These are phyloP conservation scores for Jaenimonas drosophilae DNA, from an alignment of 208 protist species.

Conservation along the genomic window DNA sequence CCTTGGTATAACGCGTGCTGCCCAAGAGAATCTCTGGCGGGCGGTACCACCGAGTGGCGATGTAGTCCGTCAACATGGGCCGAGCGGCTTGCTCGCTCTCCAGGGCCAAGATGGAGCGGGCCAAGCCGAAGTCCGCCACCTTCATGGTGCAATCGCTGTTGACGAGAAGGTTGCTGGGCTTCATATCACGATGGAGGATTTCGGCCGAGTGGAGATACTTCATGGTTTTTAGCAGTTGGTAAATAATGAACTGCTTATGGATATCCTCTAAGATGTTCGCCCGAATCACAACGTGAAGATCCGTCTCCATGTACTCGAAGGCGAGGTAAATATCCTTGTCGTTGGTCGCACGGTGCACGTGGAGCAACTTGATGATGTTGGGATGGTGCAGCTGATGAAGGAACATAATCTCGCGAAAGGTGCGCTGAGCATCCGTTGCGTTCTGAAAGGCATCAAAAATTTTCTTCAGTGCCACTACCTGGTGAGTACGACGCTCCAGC, in stretches of 20 bases:
- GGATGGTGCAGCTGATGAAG: slow-evolving; percentile 94
- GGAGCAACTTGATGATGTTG: slow-evolving; percentile 95
- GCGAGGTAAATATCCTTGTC: slow-evolving; percentile 97
- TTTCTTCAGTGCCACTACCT: slow-evolving; percentile 95
- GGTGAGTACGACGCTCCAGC: slow-evolving; percentile 80
- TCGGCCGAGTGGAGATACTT: slow-evolving; percentile 93
- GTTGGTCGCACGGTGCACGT: slow-evolving; percentile 96
- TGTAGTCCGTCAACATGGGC: slow-evolving; percentile 92
- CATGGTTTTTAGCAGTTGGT: slow-evolving; percentile 95
- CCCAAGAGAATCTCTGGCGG: slow-evolving; percentile 97
- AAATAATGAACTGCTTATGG: slow-evolving; percentile 97
- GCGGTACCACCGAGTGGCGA: slow-evolving; percentile 97
- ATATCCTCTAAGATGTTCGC: slow-evolving; percentile 96
- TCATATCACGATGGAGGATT: slow-evolving; percentile 92
- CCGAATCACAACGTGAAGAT: slow-evolving; percentile 93
- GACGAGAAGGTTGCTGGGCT: slow-evolving; percentile 88
- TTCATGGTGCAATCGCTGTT: slow-evolving; percentile 95
- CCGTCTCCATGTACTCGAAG: slow-evolving; percentile 97
- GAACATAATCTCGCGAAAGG: slow-evolving; percentile 97
- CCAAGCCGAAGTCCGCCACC: slow-evolving; percentile 97
- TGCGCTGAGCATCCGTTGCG: slow-evolving; percentile 88
- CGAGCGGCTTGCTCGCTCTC: slow-evolving; percentile 82
- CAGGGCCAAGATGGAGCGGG: slow-evolving; percentile 86
- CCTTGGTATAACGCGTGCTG: slow-evolving; percentile 92
- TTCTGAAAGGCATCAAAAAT: slow-evolving; percentile 96